phyloP scores from a whole-genome alignment of 1,139 yeast genomes.

The Yamadazyma blattariae region DNA sequence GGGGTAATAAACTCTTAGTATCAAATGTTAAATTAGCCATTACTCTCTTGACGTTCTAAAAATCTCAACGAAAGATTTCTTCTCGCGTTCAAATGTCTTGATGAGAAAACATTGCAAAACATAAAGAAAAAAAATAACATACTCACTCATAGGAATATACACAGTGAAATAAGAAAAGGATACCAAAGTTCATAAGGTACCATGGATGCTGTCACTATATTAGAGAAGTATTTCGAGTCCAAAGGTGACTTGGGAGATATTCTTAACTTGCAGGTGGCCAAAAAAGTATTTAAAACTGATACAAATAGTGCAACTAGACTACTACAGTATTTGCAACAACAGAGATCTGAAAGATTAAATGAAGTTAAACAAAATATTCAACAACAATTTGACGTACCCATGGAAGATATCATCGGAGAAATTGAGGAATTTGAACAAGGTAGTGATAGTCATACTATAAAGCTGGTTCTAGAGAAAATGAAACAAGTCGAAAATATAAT shows the following conservation, averaged over 20 bases:
- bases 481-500: constrained; percentile 9
- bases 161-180: too few relatives aligned
- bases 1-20: constrained; percentile 49
- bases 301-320: constrained; percentile 10
- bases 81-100: background rate
- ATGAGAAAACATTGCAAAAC: background rate
- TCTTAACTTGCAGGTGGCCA: constrained; percentile 5
- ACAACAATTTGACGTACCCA: constrained; percentile 23
- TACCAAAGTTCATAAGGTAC: too few relatives aligned
- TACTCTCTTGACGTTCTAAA: background rate
- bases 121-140: background rate
- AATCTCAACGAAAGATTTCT: background rate
- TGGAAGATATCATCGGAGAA: constrained; percentile 10
- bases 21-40: constrained; percentile 5
- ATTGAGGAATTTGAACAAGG: constrained; percentile 4
- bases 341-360: constrained; percentile 15
- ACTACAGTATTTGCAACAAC: constrained; percentile 11
- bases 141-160: too few relatives aligned
- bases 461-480: constrained; percentile 15
- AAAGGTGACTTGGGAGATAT: constrained; percentile 10
- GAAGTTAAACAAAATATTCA: constrained; percentile 16
- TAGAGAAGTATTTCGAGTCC: constrained; percentile 11
- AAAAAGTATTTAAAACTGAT: constrained; percentile 14
- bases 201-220: constrained; percentile 11
- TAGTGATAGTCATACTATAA: constrained; percentile 11